These are phyloP conservation scores for Alloteropsis angusta DNA, from an alignment of 202 grass and related monocot species.

Conservation along the genomic window DNA sequence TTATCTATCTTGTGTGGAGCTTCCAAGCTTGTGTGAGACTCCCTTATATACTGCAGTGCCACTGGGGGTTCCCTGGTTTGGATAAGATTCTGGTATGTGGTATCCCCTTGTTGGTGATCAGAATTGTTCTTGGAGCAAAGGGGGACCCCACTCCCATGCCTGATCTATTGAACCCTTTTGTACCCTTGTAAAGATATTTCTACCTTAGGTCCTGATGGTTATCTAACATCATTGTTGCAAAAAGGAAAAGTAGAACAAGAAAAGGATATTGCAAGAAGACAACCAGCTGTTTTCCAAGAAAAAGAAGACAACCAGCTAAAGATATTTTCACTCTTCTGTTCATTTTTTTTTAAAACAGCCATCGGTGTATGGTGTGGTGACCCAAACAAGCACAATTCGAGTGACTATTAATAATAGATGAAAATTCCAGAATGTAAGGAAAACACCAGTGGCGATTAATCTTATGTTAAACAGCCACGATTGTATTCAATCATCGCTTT, in stretches of 20 bases:
- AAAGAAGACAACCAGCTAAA: neutral
- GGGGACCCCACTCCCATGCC: neutral
- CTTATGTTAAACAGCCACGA: neutral
- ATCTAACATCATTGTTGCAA: slow-evolving; percentile 4
- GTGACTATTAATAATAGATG: neutral
- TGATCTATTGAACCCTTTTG: neutral
- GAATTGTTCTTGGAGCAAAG: neutral
- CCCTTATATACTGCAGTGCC: slow-evolving; percentile 11
- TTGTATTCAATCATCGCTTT: neutral
- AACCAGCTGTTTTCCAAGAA: too few relatives aligned
- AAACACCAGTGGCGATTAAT: neutral
- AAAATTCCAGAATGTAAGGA: neutral
- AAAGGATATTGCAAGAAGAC: neutral
- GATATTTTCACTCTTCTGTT: neutral
- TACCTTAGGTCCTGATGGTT: neutral
- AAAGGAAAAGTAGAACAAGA: neutral
- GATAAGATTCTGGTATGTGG: slow-evolving; percentile 31
- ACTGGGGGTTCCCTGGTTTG: neutral
- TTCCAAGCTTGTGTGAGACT: neutral
- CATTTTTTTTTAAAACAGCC: neutral
- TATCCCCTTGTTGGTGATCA: neutral
- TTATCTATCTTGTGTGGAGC: slow-evolving; percentile 20
- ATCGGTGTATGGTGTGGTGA: neutral
- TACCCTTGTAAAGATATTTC: slow-evolving; percentile 34
- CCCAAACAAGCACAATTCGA: neutral